Evolutionary conservation across 2,329 filamentous ascomycete genomes (phyloP).

Genomic region (Fusarium temperatum): DNA sequence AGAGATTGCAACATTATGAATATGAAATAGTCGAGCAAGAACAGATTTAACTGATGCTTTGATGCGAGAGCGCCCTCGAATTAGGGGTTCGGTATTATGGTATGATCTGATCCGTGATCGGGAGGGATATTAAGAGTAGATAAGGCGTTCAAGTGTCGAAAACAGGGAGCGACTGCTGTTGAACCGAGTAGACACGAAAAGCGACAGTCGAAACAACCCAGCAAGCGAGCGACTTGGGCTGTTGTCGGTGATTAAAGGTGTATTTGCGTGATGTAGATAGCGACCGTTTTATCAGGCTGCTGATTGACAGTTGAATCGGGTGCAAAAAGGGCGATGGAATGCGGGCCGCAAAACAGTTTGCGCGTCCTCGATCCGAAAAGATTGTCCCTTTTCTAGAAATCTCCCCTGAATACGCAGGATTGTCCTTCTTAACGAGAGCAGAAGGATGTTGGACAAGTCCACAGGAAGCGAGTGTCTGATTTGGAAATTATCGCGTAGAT

Average conservation of each 20-base stretch:
- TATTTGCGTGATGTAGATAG: not conserved
- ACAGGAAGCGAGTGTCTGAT: not conserved
- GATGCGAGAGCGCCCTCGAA: slow-evolving; percentile 4
- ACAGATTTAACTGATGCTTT: slow-evolving; percentile 1
- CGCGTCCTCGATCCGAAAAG: slow-evolving; percentile 16
- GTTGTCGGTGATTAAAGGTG: slow-evolving; percentile 6
- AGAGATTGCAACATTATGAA: slow-evolving; percentile 48
- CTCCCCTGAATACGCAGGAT: not conserved
- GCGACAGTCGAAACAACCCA: slow-evolving; percentile 19
- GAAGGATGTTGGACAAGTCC: not conserved
- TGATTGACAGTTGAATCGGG: slow-evolving; percentile 11
- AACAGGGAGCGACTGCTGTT: slow-evolving; percentile 22
- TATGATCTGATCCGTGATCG: not conserved
- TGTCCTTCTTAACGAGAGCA: slow-evolving; percentile 19
- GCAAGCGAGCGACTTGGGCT: slow-evolving; percentile 30
- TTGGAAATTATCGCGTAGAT: slow-evolving; percentile 3
- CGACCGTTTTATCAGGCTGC: slow-evolving; percentile 16
- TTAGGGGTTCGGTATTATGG: slow-evolving; percentile 12
- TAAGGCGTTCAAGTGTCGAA: slow-evolving; percentile 1
- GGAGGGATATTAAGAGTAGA: slow-evolving; percentile 11
- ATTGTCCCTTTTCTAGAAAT: not conserved
- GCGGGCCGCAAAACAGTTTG: slow-evolving; percentile 31
- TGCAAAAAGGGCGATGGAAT: slow-evolving; percentile 26
- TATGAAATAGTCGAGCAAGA: slow-evolving; percentile 14
- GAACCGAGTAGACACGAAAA: not conserved